A percentile compares a stretch with the other conserved stretches of the same genome.
Conservation (phyloP, 768 basidiomycete genomes). For the Pulveroboletus sp. region DNA sequence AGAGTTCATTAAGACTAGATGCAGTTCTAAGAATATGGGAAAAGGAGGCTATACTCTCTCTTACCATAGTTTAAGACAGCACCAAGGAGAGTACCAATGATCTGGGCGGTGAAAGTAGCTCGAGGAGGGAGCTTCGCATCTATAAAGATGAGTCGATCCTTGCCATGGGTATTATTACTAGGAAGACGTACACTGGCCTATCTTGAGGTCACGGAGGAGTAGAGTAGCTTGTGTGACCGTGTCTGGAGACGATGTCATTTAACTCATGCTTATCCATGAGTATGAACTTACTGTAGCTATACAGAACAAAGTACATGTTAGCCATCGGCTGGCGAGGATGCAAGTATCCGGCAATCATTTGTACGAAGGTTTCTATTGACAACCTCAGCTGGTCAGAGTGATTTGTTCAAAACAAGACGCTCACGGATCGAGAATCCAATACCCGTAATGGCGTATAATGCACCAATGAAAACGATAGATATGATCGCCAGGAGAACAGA, state of each 20-base stretch:
- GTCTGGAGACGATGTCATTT: conserved; percentile 34
- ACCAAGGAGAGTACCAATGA: conserved; percentile 51
- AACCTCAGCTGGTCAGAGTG: neutral
- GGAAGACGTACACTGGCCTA: conserved; percentile 19
- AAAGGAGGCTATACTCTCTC: neutral
- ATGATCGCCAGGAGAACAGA: conserved; percentile 47
- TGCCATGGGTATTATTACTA: conserved; percentile 19
- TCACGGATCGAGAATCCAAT: conserved; percentile 13
- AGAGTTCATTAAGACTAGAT: conserved; percentile 53
- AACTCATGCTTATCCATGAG: conserved; percentile 34
- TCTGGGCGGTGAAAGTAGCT: conserved; percentile 57
- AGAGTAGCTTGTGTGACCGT: conserved; percentile 45
- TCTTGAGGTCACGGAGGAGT: conserved; percentile 57
- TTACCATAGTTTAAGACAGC: conserved; percentile 43
- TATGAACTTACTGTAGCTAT: conserved; percentile 39
- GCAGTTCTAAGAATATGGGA: conserved; percentile 8
- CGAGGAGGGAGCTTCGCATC: conserved; percentile 58
- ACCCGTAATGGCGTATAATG: conserved; percentile 49
- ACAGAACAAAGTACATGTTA: conserved; percentile 43
- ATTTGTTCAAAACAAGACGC: conserved; percentile 1
- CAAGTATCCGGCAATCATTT: conserved; percentile 37
- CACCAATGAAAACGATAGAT: conserved; percentile 50
- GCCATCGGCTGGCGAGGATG: conserved; percentile 37
- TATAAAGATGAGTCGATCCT: conserved; percentile 29
- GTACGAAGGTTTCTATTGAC: conserved; percentile 25